Evolutionary conservation across 108 stramenopile species (phyloP).

Genomic region (Pseudonitzschia multistriata): DNA sequence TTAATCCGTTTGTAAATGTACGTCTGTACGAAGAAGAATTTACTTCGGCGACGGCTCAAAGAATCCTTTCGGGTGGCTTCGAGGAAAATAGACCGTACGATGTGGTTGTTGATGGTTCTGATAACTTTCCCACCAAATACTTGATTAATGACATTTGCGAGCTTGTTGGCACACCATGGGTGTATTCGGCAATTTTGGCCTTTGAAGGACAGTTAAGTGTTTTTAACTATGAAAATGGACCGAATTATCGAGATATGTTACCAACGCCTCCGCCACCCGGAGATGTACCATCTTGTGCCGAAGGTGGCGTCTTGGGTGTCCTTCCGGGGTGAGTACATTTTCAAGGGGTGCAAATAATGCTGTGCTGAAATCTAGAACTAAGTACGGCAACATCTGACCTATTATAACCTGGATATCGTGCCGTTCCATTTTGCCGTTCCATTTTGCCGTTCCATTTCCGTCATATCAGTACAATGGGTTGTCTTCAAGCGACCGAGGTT

Average conservation of each 20-base stretch:
- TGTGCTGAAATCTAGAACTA: neutral
- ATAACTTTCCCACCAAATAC: constrained; percentile 97
- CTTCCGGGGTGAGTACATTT: constrained; percentile 65
- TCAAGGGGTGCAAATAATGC: too few relatives aligned
- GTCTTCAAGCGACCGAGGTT: constrained; percentile 90
- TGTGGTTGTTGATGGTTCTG: constrained; percentile 91
- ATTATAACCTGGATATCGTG: neutral
- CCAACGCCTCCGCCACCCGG: constrained; percentile 90
- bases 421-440: too few relatives aligned
- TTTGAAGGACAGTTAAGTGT: constrained; percentile 92
- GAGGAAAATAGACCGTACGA: constrained; percentile 46
- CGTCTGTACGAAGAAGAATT: constrained; percentile 67
- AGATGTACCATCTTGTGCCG: constrained; percentile 92
- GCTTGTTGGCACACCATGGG: constrained; percentile 74
- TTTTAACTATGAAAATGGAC: constrained; percentile 78
- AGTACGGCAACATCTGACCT: neutral
- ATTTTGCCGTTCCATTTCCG: too few relatives aligned
- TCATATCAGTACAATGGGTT: constrained; percentile 72
- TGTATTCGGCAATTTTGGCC: constrained; percentile 92
- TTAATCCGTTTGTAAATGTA: constrained; percentile 86
- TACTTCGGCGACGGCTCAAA: constrained; percentile 69
- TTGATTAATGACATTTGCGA: constrained; percentile 93
- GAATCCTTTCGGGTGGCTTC: constrained; percentile 66
- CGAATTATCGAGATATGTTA: constrained; percentile 88
- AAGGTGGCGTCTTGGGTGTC: constrained; percentile 94